phyloP scores from a whole-genome alignment of 1,139 yeast genomes.

The Kluyveromyces sp. region DNA sequence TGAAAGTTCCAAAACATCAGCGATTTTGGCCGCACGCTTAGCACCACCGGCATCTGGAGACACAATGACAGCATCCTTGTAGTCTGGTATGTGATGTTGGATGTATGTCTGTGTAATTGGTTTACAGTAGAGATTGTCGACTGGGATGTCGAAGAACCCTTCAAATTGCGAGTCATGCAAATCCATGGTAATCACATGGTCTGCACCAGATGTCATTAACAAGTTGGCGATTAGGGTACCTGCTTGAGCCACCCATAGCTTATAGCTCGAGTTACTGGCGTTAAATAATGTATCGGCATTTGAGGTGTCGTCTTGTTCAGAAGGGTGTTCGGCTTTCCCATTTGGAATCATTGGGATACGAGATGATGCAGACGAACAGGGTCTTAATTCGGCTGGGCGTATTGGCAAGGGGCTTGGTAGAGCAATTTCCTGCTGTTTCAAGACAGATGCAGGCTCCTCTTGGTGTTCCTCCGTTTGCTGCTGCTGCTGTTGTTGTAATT shows the following conservation, averaged over 20 bases:
- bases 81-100: conserved; percentile 61
- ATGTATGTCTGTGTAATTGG: conserved; percentile 80
- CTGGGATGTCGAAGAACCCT: conserved; percentile 88
- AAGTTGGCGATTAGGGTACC: conserved; percentile 89
- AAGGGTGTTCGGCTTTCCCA: conserved; percentile 20
- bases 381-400: conserved; percentile 6
- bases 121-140: conserved; percentile 80
- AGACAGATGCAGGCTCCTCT: background rate
- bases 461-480: too few species aligned
- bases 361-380: conserved; percentile 19
- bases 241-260: conserved; percentile 93
- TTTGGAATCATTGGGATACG: conserved; percentile 32
- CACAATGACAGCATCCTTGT: conserved; percentile 74
- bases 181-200: conserved; percentile 95
- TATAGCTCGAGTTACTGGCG: conserved; percentile 56
- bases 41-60: conserved; percentile 99
- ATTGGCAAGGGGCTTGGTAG: conserved; percentile 2
- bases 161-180: conserved; percentile 93
- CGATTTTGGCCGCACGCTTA: conserved; percentile 87
- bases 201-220: conserved; percentile 90
- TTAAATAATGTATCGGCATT: conserved; percentile 26
- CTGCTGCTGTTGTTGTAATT: too few species aligned
- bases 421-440: background rate
- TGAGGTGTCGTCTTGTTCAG: conserved; percentile 5
- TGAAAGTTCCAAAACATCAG: conserved; percentile 80